Evolutionary conservation across 106 monocot species (phyloP), one percentile per base, ranked within the genome.

Genomic region (Gastrodia elata): DNA sequence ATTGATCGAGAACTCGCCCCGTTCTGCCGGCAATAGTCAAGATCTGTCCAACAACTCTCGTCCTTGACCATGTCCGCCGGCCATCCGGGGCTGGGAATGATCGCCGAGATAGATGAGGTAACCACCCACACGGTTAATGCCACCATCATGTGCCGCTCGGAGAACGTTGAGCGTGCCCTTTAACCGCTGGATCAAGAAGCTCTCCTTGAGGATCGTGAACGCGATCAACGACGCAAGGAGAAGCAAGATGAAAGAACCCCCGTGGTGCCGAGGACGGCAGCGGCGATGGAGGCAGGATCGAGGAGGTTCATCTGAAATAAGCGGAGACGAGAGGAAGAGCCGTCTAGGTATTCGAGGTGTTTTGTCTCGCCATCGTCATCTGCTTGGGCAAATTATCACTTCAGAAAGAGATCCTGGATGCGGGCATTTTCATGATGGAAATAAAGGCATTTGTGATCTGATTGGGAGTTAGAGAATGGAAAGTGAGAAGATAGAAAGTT

Each of bases 131-230:
- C 89, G 85, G 78, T 46, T 74, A 46, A 82, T 84, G 14, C 88
- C 84, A 35, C 73, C 39, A 40, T 93, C 91, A 78, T 83, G 87
- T 11, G 97, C 90, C 1, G 87, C 88, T 8, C 73, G 87, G 40
- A 98, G 93, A 40, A 98, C 97, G 73, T 93, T 93, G 1, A 91
- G 52, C 15, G 97, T 98, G 24, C 97, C 93, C n/a, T 76, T 93
- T 91, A 56, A 93, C 90, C 9, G 93, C 93, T 28, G 97, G 97
- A 28, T 87, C 88, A 39, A 98, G 59, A 56, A 98, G 78, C 78
- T 93, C 78, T 43, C 64, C 65, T 80, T 89, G 79, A 70, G 96
- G 96, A 74, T 96, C 89, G 36, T 38, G 30, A 74, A 92, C 92
- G 42, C 68, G 71, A 59, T 87, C 87, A 9, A 87, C 76, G 78